Conservation (phyloP, 305 asterid species). For the Caryopteris hybrid region DNA sequence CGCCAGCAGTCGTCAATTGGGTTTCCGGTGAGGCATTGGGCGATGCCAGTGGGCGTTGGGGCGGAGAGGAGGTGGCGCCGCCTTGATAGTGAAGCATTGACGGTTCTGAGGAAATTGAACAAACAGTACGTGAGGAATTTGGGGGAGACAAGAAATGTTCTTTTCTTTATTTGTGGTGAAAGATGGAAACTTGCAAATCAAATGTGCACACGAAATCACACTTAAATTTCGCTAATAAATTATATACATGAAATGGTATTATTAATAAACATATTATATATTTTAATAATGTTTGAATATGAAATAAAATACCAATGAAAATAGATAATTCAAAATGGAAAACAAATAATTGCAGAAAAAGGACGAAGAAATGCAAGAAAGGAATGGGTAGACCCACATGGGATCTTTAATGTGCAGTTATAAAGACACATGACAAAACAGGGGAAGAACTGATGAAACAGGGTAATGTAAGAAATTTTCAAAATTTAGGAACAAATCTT, state of each 20-base stretch:
- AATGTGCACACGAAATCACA: background rate
- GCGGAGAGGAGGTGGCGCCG: constrained; percentile 45
- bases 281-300: too few relatives aligned
- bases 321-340: too few relatives aligned
- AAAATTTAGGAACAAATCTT: constrained; percentile 8
- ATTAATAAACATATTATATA: too few relatives aligned
- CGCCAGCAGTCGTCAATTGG: constrained; percentile 97
- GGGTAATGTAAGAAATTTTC: constrained; percentile 18
- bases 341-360: too few relatives aligned
- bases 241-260: too few relatives aligned
- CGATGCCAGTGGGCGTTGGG: constrained; percentile 24
- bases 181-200: background rate
- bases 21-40: constrained; percentile 77
- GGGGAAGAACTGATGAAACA: constrained; percentile 26
- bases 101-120: constrained; percentile 29
- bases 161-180: background rate
- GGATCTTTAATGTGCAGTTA: constrained; percentile 12
- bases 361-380: background rate
- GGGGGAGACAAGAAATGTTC: background rate
- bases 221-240: too few relatives aligned
- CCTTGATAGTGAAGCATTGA: constrained; percentile 52
- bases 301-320: too few relatives aligned
- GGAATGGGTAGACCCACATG: constrained; percentile 24
- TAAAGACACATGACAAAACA: constrained; percentile 15
- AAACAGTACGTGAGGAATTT: background rate